These are phyloP conservation scores for Phalaenopsis aphrodite DNA, from an alignment of 106 monocot genomes.

Conservation along the genomic window DNA sequence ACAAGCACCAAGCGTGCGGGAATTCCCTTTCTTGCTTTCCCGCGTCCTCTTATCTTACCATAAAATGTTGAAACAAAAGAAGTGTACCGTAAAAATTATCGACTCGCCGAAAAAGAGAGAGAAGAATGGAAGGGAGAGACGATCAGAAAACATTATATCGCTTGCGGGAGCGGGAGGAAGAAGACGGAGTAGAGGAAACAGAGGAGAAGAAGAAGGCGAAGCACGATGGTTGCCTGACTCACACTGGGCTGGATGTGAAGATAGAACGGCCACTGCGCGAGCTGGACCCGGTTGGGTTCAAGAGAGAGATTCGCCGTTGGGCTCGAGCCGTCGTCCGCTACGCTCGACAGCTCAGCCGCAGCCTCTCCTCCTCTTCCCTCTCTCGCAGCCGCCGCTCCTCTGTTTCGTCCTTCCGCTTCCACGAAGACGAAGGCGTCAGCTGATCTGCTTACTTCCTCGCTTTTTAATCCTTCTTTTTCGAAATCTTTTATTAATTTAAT, in stretches of 20 bases:
- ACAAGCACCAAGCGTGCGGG: neutral
- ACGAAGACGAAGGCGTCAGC: no score
- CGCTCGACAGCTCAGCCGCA: slow-evolving; percentile 36
- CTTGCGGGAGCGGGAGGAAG: neutral
- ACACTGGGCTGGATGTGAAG: slow-evolving; percentile 17
- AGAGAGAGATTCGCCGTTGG: slow-evolving; percentile 54
- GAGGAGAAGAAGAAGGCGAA: neutral
- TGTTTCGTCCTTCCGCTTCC: no score
- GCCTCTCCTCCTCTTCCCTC: slow-evolving; percentile 4
- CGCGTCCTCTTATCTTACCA: neutral
- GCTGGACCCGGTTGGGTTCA: slow-evolving; percentile 37
- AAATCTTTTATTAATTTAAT: no score
- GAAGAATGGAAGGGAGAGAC: neutral
- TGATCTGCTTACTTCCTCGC: no score
- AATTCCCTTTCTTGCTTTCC: neutral
- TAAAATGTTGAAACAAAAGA: neutral
- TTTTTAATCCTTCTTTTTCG: no score
- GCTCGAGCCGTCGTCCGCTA: slow-evolving; percentile 43
- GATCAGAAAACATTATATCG: neutral
- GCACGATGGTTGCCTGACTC: slow-evolving; percentile 5
- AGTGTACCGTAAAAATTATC: neutral
- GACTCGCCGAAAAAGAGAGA: neutral
- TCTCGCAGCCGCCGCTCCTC: neutral
- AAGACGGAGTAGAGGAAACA: neutral
- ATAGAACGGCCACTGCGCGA: slow-evolving; percentile 37